Conservation (phyloP, 176 grass and related monocot species). For the Aegilops umbellulata region DNA sequence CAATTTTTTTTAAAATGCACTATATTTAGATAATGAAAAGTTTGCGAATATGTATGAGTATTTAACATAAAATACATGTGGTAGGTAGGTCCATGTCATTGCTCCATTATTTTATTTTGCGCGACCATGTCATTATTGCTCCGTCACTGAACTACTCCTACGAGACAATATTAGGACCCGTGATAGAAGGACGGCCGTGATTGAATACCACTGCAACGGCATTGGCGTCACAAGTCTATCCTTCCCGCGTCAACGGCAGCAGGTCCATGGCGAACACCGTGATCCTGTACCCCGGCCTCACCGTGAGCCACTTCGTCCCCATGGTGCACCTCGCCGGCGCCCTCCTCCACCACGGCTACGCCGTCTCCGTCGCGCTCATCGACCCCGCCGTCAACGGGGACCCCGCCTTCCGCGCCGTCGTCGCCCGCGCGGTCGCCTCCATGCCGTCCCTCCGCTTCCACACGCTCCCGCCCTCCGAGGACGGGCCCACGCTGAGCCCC, state of each 20-base stretch:
- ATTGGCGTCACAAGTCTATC: not conserved
- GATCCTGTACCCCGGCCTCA: constrained; percentile 30
- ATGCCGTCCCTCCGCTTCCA: constrained; percentile 39
- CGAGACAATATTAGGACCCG: too few relatives aligned
- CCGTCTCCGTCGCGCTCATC: constrained; percentile 36
- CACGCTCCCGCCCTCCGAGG: constrained; percentile 1
- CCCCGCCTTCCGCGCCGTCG: not conserved
- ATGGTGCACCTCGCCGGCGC: constrained; percentile 46
- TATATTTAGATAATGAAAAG: too few relatives aligned
- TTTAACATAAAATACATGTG: too few relatives aligned
- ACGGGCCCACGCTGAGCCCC: not conserved
- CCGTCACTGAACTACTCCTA: too few relatives aligned
- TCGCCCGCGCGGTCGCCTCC: constrained; percentile 24
- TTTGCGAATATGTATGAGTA: too few relatives aligned
- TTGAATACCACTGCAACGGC: too few relatives aligned
- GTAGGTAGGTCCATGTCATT: too few relatives aligned
- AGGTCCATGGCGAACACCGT: constrained; percentile 3
- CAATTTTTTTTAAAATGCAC: too few relatives aligned
- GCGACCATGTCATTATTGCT: too few relatives aligned
- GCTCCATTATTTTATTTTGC: too few relatives aligned
- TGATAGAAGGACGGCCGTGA: too few relatives aligned
- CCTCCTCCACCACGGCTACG: constrained; percentile 14
- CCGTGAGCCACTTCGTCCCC: constrained; percentile 40
- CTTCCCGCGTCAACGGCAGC: not conserved
- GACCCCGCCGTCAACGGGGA: not conserved